These are phyloP conservation scores for Phanerochaete sordida DNA, from an alignment of 768 basidiomycete species.

Conservation along the genomic window DNA sequence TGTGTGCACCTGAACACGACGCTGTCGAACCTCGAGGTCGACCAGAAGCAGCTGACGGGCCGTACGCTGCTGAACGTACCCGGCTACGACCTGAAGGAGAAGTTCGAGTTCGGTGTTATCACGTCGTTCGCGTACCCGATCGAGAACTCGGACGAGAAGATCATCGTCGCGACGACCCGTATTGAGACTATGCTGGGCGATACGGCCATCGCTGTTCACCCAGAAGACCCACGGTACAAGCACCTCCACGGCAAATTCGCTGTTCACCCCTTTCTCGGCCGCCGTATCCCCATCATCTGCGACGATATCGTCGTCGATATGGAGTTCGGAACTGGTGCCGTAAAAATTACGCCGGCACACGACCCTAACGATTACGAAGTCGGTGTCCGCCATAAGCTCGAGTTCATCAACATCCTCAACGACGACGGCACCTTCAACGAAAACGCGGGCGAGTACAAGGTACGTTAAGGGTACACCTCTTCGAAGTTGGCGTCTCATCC, in stretches of 20 bases:
- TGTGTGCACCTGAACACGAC: slow-evolving; percentile 95
- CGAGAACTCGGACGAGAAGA: slow-evolving; percentile 85
- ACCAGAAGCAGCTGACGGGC: slow-evolving; percentile 85
- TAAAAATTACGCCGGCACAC: slow-evolving; percentile 98
- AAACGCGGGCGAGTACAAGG: slow-evolving; percentile 83
- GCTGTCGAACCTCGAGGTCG: slow-evolving; percentile 97
- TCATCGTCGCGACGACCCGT: slow-evolving; percentile 95
- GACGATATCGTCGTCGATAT: slow-evolving; percentile 88
- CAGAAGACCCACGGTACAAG: slow-evolving; percentile 87
- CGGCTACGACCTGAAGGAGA: slow-evolving; percentile 93
- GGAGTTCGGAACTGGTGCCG: slow-evolving; percentile 96
- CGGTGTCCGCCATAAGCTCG: slow-evolving; percentile 79
- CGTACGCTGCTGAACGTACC: slow-evolving; percentile 86
- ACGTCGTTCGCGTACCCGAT: slow-evolving; percentile 95
- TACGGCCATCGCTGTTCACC: slow-evolving; percentile 95
- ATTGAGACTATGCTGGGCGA: slow-evolving; percentile 99
- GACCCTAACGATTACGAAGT: slow-evolving; percentile 98
- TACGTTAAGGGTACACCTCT: slow-evolving; percentile 18
- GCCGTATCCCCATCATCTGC: slow-evolving; percentile 83
- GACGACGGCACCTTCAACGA: slow-evolving; percentile 95
- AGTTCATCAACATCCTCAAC: slow-evolving; percentile 92
- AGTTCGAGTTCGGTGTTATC: slow-evolving; percentile 95
- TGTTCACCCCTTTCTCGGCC: slow-evolving; percentile 82
- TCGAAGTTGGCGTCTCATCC: background rate
- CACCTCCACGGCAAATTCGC: slow-evolving; percentile 95